Percentiles rank a stretch among this genome's conserved stretches.
Conservation (phyloP, 768 basidiomycete species). For the Suillus luteus region DNA sequence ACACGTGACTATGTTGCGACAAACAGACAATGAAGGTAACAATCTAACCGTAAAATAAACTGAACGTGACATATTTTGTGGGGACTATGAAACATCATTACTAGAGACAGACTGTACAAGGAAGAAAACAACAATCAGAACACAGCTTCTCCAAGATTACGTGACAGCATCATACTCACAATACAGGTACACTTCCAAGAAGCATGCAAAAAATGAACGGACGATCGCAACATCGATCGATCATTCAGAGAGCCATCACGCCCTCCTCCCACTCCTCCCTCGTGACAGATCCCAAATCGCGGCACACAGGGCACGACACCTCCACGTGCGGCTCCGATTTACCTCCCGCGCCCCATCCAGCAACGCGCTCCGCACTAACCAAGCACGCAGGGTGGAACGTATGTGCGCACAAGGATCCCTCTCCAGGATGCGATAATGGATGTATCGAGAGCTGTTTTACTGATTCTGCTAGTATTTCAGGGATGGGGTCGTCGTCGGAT, state of each 20-base stretch:
- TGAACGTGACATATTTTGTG: background rate
- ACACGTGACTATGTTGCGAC: conserved; percentile 3
- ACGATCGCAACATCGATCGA: conserved; percentile 3
- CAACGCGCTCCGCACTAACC: conserved; percentile 65
- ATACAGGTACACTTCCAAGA: conserved; percentile 2
- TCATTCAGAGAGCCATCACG: conserved; percentile 32
- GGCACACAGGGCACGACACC: conserved; percentile 76
- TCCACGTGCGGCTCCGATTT: conserved; percentile 47
- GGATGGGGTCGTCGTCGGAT: conserved; percentile 66
- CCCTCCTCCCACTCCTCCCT: conserved; percentile 63
- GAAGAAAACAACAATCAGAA: background rate
- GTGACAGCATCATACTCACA: background rate
- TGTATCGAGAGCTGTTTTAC: conserved; percentile 29
- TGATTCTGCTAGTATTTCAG: conserved; percentile 27
- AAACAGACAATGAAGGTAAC: background rate
- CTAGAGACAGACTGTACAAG: conserved; percentile 6
- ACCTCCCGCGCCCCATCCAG: conserved; percentile 59
- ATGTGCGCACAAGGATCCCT: conserved; percentile 53
- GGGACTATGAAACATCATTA: background rate
- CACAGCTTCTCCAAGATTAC: background rate
- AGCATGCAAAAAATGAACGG: conserved; percentile 5
- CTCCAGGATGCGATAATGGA: conserved; percentile 19
- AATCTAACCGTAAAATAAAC: conserved; percentile 3
- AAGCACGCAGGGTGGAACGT: conserved; percentile 73
- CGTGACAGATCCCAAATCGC: conserved; percentile 60